Conservation (phyloP, 2,329 filamentous ascomycete genomes). For the Fusarium poae region DNA sequence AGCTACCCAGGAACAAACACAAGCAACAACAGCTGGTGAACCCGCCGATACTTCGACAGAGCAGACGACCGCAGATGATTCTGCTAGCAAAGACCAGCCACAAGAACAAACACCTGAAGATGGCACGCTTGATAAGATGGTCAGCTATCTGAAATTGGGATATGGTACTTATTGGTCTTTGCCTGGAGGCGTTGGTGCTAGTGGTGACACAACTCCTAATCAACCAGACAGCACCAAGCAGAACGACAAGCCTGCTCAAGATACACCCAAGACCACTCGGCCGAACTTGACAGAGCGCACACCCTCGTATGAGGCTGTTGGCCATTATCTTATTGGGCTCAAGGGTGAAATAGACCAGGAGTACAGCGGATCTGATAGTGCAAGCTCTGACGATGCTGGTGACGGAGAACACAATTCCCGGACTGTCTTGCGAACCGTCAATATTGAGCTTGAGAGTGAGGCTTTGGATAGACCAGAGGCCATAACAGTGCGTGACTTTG, state of each 20-base stretch:
- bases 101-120: slow-evolving; percentile 44
- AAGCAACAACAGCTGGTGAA: slow-evolving; percentile 1
- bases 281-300: slow-evolving; percentile 28
- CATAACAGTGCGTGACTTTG: slow-evolving; percentile 61
- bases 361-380: slow-evolving; percentile 50
- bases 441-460: slow-evolving; percentile 70
- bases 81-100: slow-evolving; percentile 35
- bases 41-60: slow-evolving; percentile 4
- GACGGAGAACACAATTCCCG: slow-evolving; percentile 62
- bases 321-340: slow-evolving; percentile 76
- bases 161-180: slow-evolving; percentile 76
- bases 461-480: slow-evolving; percentile 57
- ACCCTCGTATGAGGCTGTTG: slow-evolving; percentile 52
- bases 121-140: slow-evolving; percentile 66
- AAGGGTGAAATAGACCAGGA: slow-evolving; percentile 71
- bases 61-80: neutral
- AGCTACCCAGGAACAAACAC: slow-evolving; percentile 6
- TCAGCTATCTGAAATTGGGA: slow-evolving; percentile 75
- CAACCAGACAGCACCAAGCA: slow-evolving; percentile 25
- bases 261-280: slow-evolving; percentile 22
- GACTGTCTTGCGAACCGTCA: slow-evolving; percentile 73
- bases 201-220: slow-evolving; percentile 36
- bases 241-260: slow-evolving; percentile 29
- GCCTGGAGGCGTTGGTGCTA: slow-evolving; percentile 39
- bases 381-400: slow-evolving; percentile 51